Conservation (phyloP, 129 eudicot genomes). For the Chrysanthemum lavandulifolium region DNA sequence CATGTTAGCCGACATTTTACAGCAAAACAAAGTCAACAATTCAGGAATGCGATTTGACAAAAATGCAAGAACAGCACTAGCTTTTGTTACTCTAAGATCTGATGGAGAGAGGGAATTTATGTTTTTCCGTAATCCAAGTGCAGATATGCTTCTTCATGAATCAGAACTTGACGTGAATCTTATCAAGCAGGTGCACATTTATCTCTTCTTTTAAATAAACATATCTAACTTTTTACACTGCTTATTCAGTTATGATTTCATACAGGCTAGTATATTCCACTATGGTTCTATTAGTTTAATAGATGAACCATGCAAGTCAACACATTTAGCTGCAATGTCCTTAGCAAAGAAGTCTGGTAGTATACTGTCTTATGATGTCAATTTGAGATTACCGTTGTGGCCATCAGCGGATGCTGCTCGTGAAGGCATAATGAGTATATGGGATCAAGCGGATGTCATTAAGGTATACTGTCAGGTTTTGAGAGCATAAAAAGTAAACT, state of each 20-base stretch:
- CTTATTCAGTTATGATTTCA: not conserved
- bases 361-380: constrained; percentile 63
- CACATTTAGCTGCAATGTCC: constrained; percentile 57
- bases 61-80: constrained; percentile 59
- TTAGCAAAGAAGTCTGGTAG: constrained; percentile 56
- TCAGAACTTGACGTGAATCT: constrained; percentile 58
- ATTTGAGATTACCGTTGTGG: constrained; percentile 61
- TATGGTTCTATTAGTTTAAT: constrained; percentile 64
- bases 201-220: not conserved
- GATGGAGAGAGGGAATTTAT: constrained; percentile 66
- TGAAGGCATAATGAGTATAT: constrained; percentile 57
- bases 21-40: constrained; percentile 55
- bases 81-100: constrained; percentile 53
- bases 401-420: constrained; percentile 59
- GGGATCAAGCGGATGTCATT: constrained; percentile 65
- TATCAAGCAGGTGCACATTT: constrained; percentile 44
- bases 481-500: constrained; percentile 5
- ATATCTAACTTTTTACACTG: not conserved
- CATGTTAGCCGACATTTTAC: constrained; percentile 58
- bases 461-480: constrained; percentile 34
- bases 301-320: constrained; percentile 61
- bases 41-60: constrained; percentile 61
- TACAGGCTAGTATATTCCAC: constrained; percentile 58
- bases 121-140: constrained; percentile 66
- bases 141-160: constrained; percentile 63